These are phyloP conservation scores for Pulveroboletus sp. DNA, from an alignment of 768 basidiomycete species.

Conservation along the genomic window DNA sequence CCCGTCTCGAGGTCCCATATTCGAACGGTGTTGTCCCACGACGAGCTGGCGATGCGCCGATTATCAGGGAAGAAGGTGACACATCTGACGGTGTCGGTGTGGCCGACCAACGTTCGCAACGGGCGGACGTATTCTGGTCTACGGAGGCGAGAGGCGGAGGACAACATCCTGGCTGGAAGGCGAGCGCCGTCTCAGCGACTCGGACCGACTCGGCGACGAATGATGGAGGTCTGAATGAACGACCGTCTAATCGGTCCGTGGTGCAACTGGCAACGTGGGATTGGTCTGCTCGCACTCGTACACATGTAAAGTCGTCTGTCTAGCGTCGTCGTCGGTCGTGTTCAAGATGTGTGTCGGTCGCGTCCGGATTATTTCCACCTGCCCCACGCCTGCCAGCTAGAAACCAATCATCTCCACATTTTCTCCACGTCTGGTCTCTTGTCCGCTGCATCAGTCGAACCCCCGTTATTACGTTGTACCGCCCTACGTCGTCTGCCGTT, in stretches of 20 bases:
- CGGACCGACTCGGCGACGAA: too few relatives aligned
- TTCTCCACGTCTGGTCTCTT: not conserved
- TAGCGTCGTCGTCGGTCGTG: not conserved
- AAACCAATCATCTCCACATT: not conserved
- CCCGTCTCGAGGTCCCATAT: conserved; percentile 26
- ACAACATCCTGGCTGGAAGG: conserved; percentile 12
- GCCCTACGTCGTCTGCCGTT: not conserved
- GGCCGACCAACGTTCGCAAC: conserved; percentile 30
- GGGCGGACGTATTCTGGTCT: conserved; percentile 25
- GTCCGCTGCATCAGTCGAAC: not conserved
- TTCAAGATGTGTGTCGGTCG: not conserved
- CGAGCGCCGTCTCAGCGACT: not conserved
- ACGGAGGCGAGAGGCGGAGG: conserved; percentile 17
- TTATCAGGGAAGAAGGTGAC: conserved; percentile 28
- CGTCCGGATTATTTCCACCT: not conserved
- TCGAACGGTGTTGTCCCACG: conserved; percentile 24
- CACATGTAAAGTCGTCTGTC: not conserved
- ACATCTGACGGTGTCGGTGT: conserved; percentile 23
- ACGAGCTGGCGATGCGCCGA: conserved; percentile 22
- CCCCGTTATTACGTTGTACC: not conserved
- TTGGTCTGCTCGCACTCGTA: not conserved
- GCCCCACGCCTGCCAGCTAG: too few relatives aligned
- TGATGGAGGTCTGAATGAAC: not conserved
- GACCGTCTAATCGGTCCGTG: not conserved
- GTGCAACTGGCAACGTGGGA: not conserved